Evolutionary conservation across 305 asterid genomes (phyloP).

Genomic region (Fraxinus ornus): DNA sequence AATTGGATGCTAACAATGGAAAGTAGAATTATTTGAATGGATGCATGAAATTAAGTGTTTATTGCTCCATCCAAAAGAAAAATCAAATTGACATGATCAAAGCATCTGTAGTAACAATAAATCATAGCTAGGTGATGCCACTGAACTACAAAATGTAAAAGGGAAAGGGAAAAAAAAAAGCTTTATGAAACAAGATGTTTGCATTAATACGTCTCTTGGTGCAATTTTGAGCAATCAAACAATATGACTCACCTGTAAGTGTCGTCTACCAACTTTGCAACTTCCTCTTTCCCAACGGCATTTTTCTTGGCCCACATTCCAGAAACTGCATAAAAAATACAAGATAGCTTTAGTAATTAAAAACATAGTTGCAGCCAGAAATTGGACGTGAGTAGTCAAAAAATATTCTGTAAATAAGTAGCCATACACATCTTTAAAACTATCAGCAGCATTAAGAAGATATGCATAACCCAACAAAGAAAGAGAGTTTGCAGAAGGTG

Average conservation of each 20-base stretch:
- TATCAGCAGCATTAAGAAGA: neutral
- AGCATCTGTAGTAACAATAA: neutral
- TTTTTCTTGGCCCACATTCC: slow-evolving; percentile 64
- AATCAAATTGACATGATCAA: neutral
- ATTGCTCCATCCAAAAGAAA: neutral
- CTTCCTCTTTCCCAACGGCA: slow-evolving; percentile 63
- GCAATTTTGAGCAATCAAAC: slow-evolving; percentile 5
- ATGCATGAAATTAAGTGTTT: neutral
- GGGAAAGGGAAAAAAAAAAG: neutral
- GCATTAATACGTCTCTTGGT: neutral
- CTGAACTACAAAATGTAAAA: neutral
- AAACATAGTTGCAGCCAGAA: slow-evolving; percentile 1
- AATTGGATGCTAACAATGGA: neutral
- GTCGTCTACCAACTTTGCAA: slow-evolving; percentile 67
- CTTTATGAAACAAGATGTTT: neutral
- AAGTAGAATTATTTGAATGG: neutral
- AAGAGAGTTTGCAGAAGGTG: neutral
- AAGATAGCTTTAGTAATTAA: slow-evolving; percentile 15
- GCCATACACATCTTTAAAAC: neutral
- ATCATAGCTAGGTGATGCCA: neutral
- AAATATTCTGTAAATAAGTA: neutral
- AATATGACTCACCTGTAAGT: slow-evolving; percentile 49
- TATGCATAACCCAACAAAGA: neutral
- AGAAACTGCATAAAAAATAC: slow-evolving; percentile 40
- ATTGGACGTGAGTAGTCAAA: neutral